A percentile compares a stretch with the other conserved stretches of the same genome.
These are phyloP conservation scores for Ajuga reptans DNA, from an alignment of 305 asterid species.

Conservation along the genomic window DNA sequence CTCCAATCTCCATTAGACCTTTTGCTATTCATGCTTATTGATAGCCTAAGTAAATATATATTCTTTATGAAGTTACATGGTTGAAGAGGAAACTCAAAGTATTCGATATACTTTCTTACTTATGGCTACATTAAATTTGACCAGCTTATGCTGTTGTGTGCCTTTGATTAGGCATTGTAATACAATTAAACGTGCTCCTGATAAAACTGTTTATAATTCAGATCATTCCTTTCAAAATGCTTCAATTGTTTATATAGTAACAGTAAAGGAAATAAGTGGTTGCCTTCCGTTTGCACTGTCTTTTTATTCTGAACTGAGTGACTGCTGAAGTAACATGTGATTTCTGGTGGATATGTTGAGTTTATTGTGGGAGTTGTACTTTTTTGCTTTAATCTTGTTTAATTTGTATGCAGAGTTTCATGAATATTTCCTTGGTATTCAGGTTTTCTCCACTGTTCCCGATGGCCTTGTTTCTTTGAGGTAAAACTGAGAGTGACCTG, in stretches of 20 bases:
- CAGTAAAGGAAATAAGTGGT: not conserved
- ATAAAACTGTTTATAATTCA: not conserved
- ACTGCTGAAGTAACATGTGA: not conserved
- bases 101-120: not conserved
- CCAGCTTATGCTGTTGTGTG: not conserved
- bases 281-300: not conserved
- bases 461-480: conserved; percentile 43
- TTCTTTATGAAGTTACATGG: not conserved
- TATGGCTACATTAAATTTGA: not conserved
- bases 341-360: conserved; percentile 2
- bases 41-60: not conserved
- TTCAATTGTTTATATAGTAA: not conserved
- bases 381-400: conserved; percentile 1
- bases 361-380: conserved; percentile 1
- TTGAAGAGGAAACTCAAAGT: not conserved
- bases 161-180: not conserved
- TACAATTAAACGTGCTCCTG: not conserved
- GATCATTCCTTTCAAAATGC: not conserved
- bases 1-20: not conserved
- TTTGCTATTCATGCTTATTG: not conserved
- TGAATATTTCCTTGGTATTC: conserved; percentile 7
- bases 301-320: not conserved
- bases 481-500: conserved; percentile 27
- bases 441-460: conserved; percentile 21
- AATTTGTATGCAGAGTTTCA: conserved; percentile 3